Evolutionary conservation across 2,329 filamentous ascomycete species (phyloP), one percentile per base, ranked within the genome.

Genomic region (Trichoderma brevicompactum): DNA sequence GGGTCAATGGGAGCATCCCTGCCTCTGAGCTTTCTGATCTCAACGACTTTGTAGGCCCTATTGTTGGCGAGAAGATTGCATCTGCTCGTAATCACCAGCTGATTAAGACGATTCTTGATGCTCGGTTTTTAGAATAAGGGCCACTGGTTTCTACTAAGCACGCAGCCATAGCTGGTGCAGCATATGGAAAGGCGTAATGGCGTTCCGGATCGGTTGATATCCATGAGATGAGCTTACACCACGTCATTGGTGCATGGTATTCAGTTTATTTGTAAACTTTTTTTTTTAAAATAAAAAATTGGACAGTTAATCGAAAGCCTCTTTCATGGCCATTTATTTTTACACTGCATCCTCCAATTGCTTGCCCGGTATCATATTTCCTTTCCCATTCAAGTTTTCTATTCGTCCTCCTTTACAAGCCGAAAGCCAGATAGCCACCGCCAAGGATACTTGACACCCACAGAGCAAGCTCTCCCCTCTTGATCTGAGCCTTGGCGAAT

Each of bases 11-110:
- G 3, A 73, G 70, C 7, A 63, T 68, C 1, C 65, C 68, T 1
- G 78, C 80, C 9, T 72, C 74, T 1, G 80, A 85, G 62, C 71
- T 75, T 0, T 72, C 77, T 7, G 79, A 85, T 63, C 75, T 87
- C 3, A 79, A 79, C 38, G 84, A 85, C 1, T 87, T 87, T 60
- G 72, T 88, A 7, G 85, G 85, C 0, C 79, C 84, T 6, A 83
- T 82, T 48, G 76, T 87, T 3, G 85, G 83, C n/a, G 76, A 78
- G 44, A 79, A 79, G 50, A 77, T 87, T 68, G 77, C 79, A 0
- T 73, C 75, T 32, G 71, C 83, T 8, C 79, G 78, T 3, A 82
- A 85, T 67, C 77, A 79, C 46, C 74, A 76, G 43, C 72, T 88
- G 50, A 82, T 85, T 65, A 78, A 77, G 70, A 79, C 80, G 3